phyloP scores from a whole-genome alignment of 805 yeast species.

The Yamadazyma takamatsuzukensis region DNA sequence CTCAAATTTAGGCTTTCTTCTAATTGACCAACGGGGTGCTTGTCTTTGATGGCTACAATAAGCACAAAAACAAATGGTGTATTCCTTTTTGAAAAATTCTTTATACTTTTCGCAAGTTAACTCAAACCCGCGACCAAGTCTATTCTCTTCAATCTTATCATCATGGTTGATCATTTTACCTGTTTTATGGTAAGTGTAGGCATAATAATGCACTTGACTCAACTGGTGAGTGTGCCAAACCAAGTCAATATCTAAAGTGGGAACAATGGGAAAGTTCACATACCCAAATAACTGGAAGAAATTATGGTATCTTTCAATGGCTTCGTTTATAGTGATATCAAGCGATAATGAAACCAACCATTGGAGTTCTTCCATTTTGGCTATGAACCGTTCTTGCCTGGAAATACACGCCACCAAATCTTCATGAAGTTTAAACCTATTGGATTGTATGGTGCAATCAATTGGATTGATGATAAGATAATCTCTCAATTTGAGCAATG shows the following conservation, averaged over 20 bases:
- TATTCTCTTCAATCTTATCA: constrained; percentile 19
- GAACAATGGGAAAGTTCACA: constrained; percentile 11
- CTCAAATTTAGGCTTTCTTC: neutral
- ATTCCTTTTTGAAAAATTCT: constrained; percentile 11
- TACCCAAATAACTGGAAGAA: constrained; percentile 12
- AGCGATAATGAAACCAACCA: constrained; percentile 16
- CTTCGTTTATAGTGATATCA: constrained; percentile 11
- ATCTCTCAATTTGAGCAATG: constrained; percentile 2
- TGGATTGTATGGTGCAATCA: constrained; percentile 3
- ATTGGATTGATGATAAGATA: constrained; percentile 7
- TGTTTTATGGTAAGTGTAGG: constrained; percentile 1
- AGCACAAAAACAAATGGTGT: constrained; percentile 20
- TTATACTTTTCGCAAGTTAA: constrained; percentile 15
- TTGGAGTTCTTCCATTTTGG: constrained; percentile 17
- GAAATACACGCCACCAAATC: constrained; percentile 24
- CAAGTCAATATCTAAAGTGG: constrained; percentile 25
- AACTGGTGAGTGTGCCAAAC: constrained; percentile 28
- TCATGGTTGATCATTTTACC: constrained; percentile 15
- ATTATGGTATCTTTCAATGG: constrained; percentile 16
- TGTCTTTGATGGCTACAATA: constrained; percentile 12
- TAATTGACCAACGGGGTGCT: no score
- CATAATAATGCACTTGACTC: constrained; percentile 5
- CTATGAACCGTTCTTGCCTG: constrained; percentile 20
- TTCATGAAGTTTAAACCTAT: constrained; percentile 10
- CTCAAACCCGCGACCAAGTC: constrained; percentile 10